Percentiles rank a stretch among this genome's conserved stretches.
These are phyloP conservation scores for Hanseniaspora singularis DNA, from an alignment of 805 yeast genomes.

Conservation along the genomic window DNA sequence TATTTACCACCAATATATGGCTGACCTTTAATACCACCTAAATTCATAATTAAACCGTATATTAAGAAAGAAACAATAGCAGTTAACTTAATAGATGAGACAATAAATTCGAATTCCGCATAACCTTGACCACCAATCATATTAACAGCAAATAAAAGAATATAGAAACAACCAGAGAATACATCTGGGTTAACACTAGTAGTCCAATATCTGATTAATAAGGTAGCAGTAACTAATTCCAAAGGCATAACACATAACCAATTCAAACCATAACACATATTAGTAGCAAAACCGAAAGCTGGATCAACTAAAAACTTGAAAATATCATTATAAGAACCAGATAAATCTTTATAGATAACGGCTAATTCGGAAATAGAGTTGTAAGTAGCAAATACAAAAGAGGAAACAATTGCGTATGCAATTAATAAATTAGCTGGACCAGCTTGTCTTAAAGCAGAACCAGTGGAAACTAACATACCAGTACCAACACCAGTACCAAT, in stretches of 20 bases:
- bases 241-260: slow-evolving; percentile 55
- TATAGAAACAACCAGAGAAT: slow-evolving; percentile 45
- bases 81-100: slow-evolving; percentile 44
- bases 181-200: slow-evolving; percentile 40
- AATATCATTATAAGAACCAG: slow-evolving; percentile 50
- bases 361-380: slow-evolving; percentile 60
- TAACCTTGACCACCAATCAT: slow-evolving; percentile 45
- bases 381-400: slow-evolving; percentile 49
- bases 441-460: slow-evolving; percentile 43
- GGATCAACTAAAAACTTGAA: slow-evolving; percentile 54
- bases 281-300: slow-evolving; percentile 58
- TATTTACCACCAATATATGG: slow-evolving; percentile 41
- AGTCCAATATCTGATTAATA: slow-evolving; percentile 45
- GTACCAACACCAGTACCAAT: slow-evolving; percentile 61
- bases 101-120: slow-evolving; percentile 58
- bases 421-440: slow-evolving; percentile 56
- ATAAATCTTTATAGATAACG: slow-evolving; percentile 47
- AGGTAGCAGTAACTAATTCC: slow-evolving; percentile 52
- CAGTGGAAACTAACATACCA: slow-evolving; percentile 61
- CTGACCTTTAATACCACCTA: slow-evolving; percentile 44
- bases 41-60: slow-evolving; percentile 42
- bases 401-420: slow-evolving; percentile 49
- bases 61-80: slow-evolving; percentile 52
- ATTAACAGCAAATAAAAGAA: slow-evolving; percentile 37
- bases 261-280: slow-evolving; percentile 58